phyloP scores from a whole-genome alignment of 176 grass and related monocot species.

The Carex pumila region DNA sequence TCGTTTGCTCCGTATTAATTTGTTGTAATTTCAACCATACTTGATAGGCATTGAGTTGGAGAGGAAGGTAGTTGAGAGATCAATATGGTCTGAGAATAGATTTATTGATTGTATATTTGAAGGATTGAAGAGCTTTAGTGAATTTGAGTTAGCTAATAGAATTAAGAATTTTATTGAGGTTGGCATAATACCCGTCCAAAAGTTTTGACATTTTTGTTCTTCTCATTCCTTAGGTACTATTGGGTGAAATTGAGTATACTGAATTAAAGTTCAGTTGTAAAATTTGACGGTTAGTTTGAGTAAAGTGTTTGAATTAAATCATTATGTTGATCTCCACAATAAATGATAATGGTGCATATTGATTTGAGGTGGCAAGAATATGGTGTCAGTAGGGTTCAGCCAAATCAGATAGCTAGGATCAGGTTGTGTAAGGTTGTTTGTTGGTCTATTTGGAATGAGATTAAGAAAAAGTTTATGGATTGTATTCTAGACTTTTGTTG shows the following conservation, averaged over 20 bases:
- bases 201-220: neutral
- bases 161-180: conserved; percentile 11
- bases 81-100: conserved; percentile 20
- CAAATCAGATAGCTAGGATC: no score
- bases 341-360: neutral
- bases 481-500: neutral
- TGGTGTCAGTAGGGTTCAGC: no score
- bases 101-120: conserved; percentile 38
- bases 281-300: neutral
- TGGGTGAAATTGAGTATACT: neutral
- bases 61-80: conserved; percentile 36
- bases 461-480: neutral
- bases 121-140: conserved; percentile 40
- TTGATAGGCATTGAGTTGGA: neutral
- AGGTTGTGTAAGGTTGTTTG: no score
- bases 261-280: neutral
- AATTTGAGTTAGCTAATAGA: conserved; percentile 48
- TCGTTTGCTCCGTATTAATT: no score
- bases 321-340: neutral
- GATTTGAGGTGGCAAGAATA: no score
- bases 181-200: neutral
- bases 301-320: neutral
- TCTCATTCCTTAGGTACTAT: neutral
- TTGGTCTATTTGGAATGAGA: neutral
- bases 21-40: no score